Evolutionary conservation across 805 yeast species (phyloP).

Genomic region (Saturnispora galanensis): DNA sequence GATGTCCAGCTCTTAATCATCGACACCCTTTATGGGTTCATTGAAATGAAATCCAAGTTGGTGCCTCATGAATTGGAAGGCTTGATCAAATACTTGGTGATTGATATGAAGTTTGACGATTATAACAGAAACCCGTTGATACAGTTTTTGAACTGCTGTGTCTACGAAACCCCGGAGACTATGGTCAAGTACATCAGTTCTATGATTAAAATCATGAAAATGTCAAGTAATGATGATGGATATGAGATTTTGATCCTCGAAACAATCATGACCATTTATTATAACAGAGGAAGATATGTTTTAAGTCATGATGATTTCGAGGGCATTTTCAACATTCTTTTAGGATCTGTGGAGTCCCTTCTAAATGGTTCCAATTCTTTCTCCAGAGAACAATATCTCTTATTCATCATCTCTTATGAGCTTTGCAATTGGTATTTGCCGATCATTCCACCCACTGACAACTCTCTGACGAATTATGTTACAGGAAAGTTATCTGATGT

Average conservation of each 20-base stretch:
- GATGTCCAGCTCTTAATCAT: constrained; percentile 61
- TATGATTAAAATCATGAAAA: constrained; percentile 1
- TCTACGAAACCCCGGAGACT: constrained; percentile 71
- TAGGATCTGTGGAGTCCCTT: neutral
- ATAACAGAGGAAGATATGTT: constrained; percentile 1
- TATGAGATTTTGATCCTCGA: constrained; percentile 4
- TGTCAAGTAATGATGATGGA: neutral
- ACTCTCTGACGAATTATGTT: constrained; percentile 5
- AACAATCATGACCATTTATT: constrained; percentile 5
- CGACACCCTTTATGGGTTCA: constrained; percentile 49
- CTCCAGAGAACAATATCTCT: neutral
- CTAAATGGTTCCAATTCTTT: neutral
- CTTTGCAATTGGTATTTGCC: constrained; percentile 8
- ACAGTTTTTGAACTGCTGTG: constrained; percentile 64
- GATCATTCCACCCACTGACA: constrained; percentile 3
- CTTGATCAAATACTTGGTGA: constrained; percentile 47
- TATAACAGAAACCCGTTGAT: constrained; percentile 70
- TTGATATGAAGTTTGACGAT: constrained; percentile 66
- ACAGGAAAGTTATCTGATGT: constrained; percentile 3
- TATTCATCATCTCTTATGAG: constrained; percentile 3
- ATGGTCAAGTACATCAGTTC: constrained; percentile 48
- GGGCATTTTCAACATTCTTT: constrained; percentile 1
- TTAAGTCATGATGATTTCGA: constrained; percentile 1
- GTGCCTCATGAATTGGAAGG: constrained; percentile 53
- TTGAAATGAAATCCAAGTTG: constrained; percentile 49